Evolutionary conservation across 768 basidiomycete genomes (phyloP), one percentile per base, ranked within the genome.

Genomic region (Auricularia sp.): DNA sequence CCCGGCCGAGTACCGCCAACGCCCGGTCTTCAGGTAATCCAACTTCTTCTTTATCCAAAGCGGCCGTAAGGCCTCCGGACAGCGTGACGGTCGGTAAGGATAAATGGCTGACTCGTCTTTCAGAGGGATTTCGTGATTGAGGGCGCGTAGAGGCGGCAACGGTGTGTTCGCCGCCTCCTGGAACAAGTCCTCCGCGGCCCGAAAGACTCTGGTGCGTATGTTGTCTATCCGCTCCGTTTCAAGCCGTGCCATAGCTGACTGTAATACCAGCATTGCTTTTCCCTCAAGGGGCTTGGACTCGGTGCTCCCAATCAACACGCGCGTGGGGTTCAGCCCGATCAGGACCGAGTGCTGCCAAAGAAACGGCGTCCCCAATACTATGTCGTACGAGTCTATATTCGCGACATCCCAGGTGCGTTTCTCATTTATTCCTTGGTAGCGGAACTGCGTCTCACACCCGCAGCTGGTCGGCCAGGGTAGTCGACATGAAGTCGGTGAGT

Each of bases 101-200:
- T 29, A 29, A 29, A 29, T 29, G 29, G 29, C 29, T 29, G 29
- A 29, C 29, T 29, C 29, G 29, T 29, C 29, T 29, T 29, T 29
- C 29, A 29, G 29, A 29, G 29, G 29, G 29, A 29, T 29, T 29
- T 29, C 29, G 29, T 29, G 29, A 29, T 29, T 29, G 29, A 29
- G 29, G 29, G 29, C 29, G 29, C 29, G 29, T 29, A 29, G 29
- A 29, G 29, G 29, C 29, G 29, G 29, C 29, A 67, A 59, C 5
- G 12, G 12, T 11, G 66, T 65, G 11, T 66, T 61, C 16, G 36
- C 54, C 6, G 59, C 61, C 3, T 43, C 33, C 18, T 44, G 63
- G 54, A 61, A 67, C 8, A 67, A 65, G 47, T 67, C 66, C 35
- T 4, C 12, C 2, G 66, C 66, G 21, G 66, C 65, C 33, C 66